Evolutionary conservation across 2,329 filamentous ascomycete species (phyloP), one percentile per base, ranked within the genome.

Genomic region (Elsinoe australis): DNA sequence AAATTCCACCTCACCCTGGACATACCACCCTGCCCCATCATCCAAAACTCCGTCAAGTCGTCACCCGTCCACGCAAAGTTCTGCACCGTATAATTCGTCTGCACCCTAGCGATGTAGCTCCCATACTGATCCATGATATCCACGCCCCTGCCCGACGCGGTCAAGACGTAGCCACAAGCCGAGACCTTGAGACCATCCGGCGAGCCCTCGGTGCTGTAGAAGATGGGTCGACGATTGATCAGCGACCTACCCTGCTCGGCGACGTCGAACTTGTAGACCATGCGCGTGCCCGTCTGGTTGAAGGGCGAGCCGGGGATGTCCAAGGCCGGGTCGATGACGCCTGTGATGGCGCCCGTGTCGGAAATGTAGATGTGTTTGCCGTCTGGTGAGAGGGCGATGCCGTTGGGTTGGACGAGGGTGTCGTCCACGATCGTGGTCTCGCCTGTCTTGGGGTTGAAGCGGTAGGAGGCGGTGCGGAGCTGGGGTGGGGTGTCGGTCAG

Each of bases 341-440:
- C 55, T 8, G 54, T 53, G 15, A 58, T 54, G n/a, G 52, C 58
- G 36, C 57, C 59, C 4, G 67, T 70, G 52, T 72, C 70, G 38
- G 63, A 64, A 14, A 74, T 65, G 51, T 73, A 73, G 12, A 73
- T 54, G 4, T 64, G 65, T 31, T 66, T 67, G 17, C 63, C 54
- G 47, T 71, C 67, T 0, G 69, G 69, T 3, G 59, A 65, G 46
- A 73, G 65, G 17, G 67, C 68, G 5, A 73, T 63, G 5, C 71
- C 70, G 50, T 73, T 73, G 18, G 65, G 63, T 35, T 70, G 61
- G n/a, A 57, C 54, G 44, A 72, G 63, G 9, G 60, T 63, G 51
- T 67, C 64, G 2, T 69, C 69, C 12, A 71, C 62, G 2, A 70
- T 63, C 2, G 57, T 56, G 3, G 71, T 62, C 4, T 61, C 61